Percentiles rank a stretch among this genome's conserved stretches.
phyloP scores from a whole-genome alignment of 164 flowering plant genomes.

The Buxus sempervirens region DNA sequence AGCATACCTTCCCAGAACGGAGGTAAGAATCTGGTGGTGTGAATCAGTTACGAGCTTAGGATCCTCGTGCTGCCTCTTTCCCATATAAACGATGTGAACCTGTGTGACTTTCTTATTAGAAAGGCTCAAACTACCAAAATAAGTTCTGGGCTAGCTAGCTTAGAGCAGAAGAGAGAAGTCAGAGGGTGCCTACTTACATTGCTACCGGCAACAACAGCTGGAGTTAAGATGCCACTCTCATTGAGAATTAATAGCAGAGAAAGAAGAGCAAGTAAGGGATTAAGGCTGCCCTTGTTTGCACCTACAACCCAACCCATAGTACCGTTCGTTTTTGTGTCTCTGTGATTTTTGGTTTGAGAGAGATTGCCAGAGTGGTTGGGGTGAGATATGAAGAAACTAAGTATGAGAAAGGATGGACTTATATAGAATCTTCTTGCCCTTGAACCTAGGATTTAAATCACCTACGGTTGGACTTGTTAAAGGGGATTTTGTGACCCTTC shows the following conservation, averaged over 20 bases:
- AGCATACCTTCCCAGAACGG: slow-evolving; percentile 19
- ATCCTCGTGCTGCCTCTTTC: slow-evolving; percentile 17
- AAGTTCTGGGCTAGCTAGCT: neutral
- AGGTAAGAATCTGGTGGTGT: slow-evolving; percentile 16
- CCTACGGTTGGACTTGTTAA: too few relatives aligned
- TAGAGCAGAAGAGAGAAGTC: neutral
- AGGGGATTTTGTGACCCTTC: too few relatives aligned
- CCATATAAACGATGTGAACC: slow-evolving; percentile 28
- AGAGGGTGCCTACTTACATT: neutral
- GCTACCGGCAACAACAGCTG: neutral
- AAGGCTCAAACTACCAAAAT: too few relatives aligned
- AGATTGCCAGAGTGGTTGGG: neutral
- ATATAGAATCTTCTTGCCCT: too few relatives aligned
- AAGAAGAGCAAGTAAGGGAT: neutral
- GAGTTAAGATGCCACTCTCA: neutral
- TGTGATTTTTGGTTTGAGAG: too few relatives aligned
- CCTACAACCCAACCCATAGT: neutral
- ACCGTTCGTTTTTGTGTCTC: neutral
- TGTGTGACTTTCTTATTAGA: neutral
- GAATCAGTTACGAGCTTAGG: neutral
- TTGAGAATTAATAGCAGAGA: neutral
- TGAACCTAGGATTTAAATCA: too few relatives aligned
- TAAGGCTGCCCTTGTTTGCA: neutral
- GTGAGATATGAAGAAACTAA: slow-evolving; percentile 1
- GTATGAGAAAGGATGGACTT: neutral